phyloP scores from a whole-genome alignment of 176 grass and related monocot genomes.

The Saccharum spontaneum region DNA sequence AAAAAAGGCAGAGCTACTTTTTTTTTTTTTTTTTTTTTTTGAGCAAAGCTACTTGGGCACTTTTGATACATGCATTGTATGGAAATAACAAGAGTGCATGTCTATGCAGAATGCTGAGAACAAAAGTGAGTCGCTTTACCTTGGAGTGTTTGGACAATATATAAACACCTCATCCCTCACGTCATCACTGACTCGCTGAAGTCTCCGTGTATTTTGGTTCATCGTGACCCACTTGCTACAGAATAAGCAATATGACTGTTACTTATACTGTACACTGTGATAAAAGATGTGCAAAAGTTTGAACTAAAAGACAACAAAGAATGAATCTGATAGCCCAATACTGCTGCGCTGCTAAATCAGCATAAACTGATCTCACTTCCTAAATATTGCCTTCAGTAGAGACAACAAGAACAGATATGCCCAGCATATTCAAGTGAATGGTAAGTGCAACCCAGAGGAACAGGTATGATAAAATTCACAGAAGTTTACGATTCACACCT shows the following conservation, averaged over 20 bases:
- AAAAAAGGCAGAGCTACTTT: neutral
- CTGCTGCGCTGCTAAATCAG: constrained; percentile 17
- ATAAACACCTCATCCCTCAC: constrained; percentile 90
- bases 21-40: no score
- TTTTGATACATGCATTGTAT: neutral
- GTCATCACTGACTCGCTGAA: constrained; percentile 96
- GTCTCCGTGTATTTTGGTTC: constrained; percentile 97
- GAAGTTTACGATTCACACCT: neutral
- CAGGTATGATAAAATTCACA: neutral
- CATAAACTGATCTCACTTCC: constrained; percentile 11
- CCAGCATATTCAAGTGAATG: neutral
- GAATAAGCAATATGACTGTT: constrained; percentile 18
- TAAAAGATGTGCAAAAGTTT: neutral
- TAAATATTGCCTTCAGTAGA: constrained; percentile 17
- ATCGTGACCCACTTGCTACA: constrained; percentile 98
- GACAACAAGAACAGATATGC: neutral
- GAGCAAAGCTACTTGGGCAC: neutral
- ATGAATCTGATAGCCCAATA: neutral
- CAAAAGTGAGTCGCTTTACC: constrained; percentile 47
- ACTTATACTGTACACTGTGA: constrained; percentile 17
- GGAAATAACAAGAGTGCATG: neutral
- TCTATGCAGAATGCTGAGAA: neutral
- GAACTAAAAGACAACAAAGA: neutral
- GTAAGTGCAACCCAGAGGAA: neutral
- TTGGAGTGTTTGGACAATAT: constrained; percentile 78